These are phyloP conservation scores for Cadophora malorum DNA, from an alignment of 2,329 filamentous ascomycete genomes.

Conservation along the genomic window DNA sequence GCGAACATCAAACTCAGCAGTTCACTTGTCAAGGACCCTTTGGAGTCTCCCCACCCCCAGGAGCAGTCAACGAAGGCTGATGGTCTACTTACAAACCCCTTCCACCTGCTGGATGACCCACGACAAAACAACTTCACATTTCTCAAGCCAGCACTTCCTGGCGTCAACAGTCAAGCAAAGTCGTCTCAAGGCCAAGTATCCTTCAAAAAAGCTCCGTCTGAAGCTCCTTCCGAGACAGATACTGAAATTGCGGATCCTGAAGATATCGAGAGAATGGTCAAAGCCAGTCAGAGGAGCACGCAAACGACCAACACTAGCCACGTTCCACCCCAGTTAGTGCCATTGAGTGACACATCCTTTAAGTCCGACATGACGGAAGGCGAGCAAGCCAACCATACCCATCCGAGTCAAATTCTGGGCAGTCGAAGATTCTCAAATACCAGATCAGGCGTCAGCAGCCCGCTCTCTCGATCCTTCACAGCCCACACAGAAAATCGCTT, in stretches of 20 bases:
- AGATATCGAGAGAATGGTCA: neutral
- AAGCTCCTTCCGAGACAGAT: constrained; percentile 2
- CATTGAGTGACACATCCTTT: neutral
- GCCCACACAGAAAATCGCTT: neutral
- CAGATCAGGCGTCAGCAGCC: neutral
- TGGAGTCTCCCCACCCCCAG: neutral
- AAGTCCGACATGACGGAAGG: neutral
- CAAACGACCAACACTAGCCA: constrained; percentile 5
- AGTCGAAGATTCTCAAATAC: neutral
- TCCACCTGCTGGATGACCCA: neutral
- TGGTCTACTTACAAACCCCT: too few relatives aligned
- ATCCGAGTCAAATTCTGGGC: constrained; percentile 21
- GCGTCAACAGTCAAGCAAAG: neutral
- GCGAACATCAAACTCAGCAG: neutral
- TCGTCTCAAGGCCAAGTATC: neutral
- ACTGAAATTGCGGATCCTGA: constrained; percentile 13
- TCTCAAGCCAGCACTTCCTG: neutral
- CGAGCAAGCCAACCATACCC: constrained; percentile 6
- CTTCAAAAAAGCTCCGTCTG: neutral
- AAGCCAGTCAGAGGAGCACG: constrained; percentile 9
- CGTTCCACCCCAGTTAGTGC: too few relatives aligned
- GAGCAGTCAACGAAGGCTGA: neutral
- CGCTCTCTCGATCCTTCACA: neutral
- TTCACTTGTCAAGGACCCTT: neutral
- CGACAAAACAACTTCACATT: neutral